Evolutionary conservation across 2,329 filamentous ascomycete species (phyloP), one percentile per base, ranked within the genome.

Genomic region (Colletotrichum theobromicola): DNA sequence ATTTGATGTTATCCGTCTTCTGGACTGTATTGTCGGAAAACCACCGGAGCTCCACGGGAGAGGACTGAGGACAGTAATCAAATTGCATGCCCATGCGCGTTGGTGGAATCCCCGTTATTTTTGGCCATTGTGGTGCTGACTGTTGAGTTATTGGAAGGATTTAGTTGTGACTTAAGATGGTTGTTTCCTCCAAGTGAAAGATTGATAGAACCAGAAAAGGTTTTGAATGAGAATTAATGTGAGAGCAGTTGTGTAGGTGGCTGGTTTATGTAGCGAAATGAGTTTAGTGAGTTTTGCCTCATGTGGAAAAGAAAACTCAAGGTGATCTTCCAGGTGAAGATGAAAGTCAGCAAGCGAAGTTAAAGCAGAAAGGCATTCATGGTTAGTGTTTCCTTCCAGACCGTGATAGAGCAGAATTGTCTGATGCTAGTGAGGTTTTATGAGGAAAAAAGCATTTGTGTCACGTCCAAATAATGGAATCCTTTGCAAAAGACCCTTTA

Each of bases 241-340:
- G 18, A 12, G 5, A 21, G 9, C 5, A 10, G 18, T 21, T 13
- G 0, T 46, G 0, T 6, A 46, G 18, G 12, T 5, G 3, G 12
- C 18, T 2, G 12, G 10, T 46, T 9, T 21, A 1, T 7, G 10
- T 46, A 21, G 18, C 37, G 9, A 46, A 5, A 18, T 46, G 0
- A 12, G 0, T 46, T 21, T 12, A 10, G 5, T 2, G 18, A 6
- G 5, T 46, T 0, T 0, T 21, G 42, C 5, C n/a, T 46, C 0
- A 46, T 18, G 18, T 2, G 42, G 2, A 46, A 46, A 13, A 4
- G 42, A 4, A 46, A 46, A 13, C n/a, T 21, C 42, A 13, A 13
- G 0, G 42, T 13, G 42, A 46, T 0, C 21, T 46, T 7, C 13
- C 42, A 13, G 10, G 10, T 7, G 10, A 46, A 1, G 42, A 10